These are phyloP conservation scores for Rehmannia glutinosa DNA, from an alignment of 257 asterid species.

Conservation along the genomic window DNA sequence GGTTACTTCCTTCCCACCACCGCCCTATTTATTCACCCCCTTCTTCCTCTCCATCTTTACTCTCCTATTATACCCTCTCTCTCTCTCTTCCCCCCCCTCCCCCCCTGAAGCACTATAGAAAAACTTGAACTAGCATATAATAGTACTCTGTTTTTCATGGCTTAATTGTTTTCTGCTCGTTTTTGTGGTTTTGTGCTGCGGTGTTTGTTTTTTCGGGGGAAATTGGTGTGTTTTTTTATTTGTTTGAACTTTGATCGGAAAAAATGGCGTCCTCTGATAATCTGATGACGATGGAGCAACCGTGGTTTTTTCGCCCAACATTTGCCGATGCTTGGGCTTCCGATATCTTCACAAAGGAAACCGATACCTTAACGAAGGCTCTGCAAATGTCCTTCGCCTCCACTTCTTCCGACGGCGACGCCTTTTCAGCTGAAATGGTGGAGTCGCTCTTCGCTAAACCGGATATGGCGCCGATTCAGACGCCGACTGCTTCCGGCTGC, in stretches of 20 bases:
- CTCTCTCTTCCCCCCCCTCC: not conserved
- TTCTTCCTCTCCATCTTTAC: too few species aligned
- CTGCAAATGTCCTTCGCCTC: constrained; percentile 47
- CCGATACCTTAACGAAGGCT: constrained; percentile 53
- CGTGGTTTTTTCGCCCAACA: constrained; percentile 52
- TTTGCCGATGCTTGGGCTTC: constrained; percentile 61
- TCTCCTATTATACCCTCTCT: too few species aligned
- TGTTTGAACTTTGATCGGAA: not conserved
- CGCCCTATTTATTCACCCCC: constrained; percentile 47
- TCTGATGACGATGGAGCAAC: constrained; percentile 46
- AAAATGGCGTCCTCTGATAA: constrained; percentile 64
- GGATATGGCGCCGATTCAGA: constrained; percentile 27
- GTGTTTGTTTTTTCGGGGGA: not conserved
- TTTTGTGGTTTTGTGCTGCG: not conserved
- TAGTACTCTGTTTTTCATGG: too few species aligned
- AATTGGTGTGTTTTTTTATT: not conserved
- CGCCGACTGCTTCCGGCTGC: constrained; percentile 52
- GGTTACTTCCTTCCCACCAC: constrained; percentile 44
- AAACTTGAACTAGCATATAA: too few species aligned
- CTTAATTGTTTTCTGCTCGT: not conserved
- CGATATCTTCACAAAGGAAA: constrained; percentile 46
- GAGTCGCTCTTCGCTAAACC: constrained; percentile 32
- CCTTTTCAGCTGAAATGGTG: constrained; percentile 29
- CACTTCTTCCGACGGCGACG: constrained; percentile 26
- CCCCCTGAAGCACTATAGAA: too few species aligned